Evolutionary conservation across 2,329 filamentous ascomycete species (phyloP).

Genomic region (Ascochyta lentis): DNA sequence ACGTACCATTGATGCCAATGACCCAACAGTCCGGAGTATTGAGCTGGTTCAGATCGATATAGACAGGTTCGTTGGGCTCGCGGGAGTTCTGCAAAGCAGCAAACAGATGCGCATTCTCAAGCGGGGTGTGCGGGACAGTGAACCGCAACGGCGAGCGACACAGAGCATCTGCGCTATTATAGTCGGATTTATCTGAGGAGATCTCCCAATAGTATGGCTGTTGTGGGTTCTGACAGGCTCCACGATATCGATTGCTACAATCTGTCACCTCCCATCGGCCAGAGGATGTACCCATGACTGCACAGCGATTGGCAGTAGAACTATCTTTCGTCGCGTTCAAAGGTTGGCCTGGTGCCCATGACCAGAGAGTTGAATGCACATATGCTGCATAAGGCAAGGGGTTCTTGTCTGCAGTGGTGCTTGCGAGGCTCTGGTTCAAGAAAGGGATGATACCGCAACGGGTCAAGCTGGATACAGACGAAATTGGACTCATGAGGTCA

Average conservation of each 20-base stretch:
- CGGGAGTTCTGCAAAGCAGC: constrained; percentile 31
- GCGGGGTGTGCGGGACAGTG: constrained; percentile 64
- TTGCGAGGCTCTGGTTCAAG: constrained; percentile 63
- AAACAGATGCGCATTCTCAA: constrained; percentile 68
- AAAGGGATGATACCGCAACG: constrained; percentile 67
- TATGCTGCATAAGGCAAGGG: constrained; percentile 59
- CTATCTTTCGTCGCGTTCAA: constrained; percentile 51
- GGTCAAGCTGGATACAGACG: constrained; percentile 52
- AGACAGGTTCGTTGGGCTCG: constrained; percentile 48
- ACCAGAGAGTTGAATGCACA: constrained; percentile 62
- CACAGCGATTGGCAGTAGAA: constrained; percentile 57
- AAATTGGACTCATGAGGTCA: constrained; percentile 32
- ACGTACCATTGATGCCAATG: constrained; percentile 60
- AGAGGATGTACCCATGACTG: constrained; percentile 56
- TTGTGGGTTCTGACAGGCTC: constrained; percentile 62
- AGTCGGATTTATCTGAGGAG: constrained; percentile 52
- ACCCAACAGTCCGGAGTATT: constrained; percentile 66
- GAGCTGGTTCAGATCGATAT: constrained; percentile 68
- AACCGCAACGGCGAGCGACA: constrained; percentile 62
- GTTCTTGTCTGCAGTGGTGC: constrained; percentile 58
- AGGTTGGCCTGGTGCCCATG: constrained; percentile 66
- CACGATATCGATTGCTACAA: constrained; percentile 59
- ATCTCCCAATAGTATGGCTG: constrained; percentile 67
- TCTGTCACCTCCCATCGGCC: constrained; percentile 66
- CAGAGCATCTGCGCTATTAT: constrained; percentile 50